Evolutionary conservation across 2,329 filamentous ascomycete genomes (phyloP).

Genomic region (Neonectria neomacrospora): DNA sequence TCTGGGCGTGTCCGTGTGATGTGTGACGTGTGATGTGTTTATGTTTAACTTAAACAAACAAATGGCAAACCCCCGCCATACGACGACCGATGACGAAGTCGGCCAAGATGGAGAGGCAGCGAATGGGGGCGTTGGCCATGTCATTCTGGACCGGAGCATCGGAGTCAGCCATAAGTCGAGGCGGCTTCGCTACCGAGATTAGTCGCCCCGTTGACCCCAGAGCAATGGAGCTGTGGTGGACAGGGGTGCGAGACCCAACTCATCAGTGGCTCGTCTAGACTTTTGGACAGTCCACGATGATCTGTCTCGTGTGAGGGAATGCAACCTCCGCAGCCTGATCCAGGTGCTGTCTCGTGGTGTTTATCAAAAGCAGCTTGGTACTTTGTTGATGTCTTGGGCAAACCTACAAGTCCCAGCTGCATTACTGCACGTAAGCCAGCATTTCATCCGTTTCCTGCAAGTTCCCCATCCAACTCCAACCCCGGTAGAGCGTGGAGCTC

Average conservation of each 20-base stretch:
- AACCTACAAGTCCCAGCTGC: neutral
- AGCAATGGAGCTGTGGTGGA: neutral
- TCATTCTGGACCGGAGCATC: constrained; percentile 31
- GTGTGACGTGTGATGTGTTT: neutral
- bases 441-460: neutral
- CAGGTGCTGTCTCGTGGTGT: neutral
- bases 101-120: constrained; percentile 12
- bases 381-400: neutral
- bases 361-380: neutral
- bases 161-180: constrained; percentile 30
- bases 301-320: constrained; percentile 9
- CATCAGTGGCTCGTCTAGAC: neutral
- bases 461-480: neutral
- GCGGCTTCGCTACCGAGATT: constrained; percentile 38
- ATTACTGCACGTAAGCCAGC: constrained; percentile 10
- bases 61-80: constrained; percentile 8
- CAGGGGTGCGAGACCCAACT: constrained; percentile 17
- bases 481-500: neutral
- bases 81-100: constrained; percentile 34
- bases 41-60: constrained; percentile 7
- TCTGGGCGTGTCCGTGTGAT: neutral
- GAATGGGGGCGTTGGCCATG: constrained; percentile 18
- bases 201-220: constrained; percentile 25
- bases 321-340: neutral
- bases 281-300: neutral